Base-by-base conservation (phyloP, 441 rosid species). In the Adansonia grandidieri region DNA sequence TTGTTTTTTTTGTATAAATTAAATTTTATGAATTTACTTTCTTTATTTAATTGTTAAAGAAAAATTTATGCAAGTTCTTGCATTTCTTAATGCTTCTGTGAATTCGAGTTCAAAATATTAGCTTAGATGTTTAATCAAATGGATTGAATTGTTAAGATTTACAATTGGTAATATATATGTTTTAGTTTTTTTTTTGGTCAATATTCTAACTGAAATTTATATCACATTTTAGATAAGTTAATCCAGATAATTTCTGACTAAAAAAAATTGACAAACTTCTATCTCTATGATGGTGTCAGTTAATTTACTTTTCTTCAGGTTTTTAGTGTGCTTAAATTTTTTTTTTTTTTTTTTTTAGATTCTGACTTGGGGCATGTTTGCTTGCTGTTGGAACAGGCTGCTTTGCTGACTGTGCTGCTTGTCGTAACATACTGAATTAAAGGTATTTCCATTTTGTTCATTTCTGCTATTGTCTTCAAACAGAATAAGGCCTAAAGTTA, bases 331-430 rank as follows among this genome's bases (percentile, higher is more conserved):
- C 20, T 14, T 32, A n/a, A 9, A 6, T 8, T 19, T 3, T 14
- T 32, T 11, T 64, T n/a, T n/a, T n/a, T n/a, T n/a, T n/a, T n/a
- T n/a, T n/a, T n/a, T n/a, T n/a, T 69, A 24, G 44, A 51, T 22
- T 70, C 74, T 51, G n/a, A n/a, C n/a, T 65, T 40, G 47, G 17
- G 37, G 66, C 66, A 24, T 62, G 1, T 71, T 71, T 28, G 15
- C 47, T 28, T 53, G 13, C 4, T 71, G 15, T 28, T 15, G 61
- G 45, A 71, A 71, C 61, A 9, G 19, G 17, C 9, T 73, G 50
- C 13, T 56, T 54, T 56, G 63, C 50, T 54, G n/a, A 72, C 19
- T 28, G 15, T n/a, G 32, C n/a, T 37, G 15, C 5, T 61, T 15
- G 40, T 19, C 42, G n/a, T 50, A 22, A 44, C 24, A 60, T n/a